Evolutionary conservation across 176 grass and related monocot species (phyloP).

Genomic region (Aegilops longissima): DNA sequence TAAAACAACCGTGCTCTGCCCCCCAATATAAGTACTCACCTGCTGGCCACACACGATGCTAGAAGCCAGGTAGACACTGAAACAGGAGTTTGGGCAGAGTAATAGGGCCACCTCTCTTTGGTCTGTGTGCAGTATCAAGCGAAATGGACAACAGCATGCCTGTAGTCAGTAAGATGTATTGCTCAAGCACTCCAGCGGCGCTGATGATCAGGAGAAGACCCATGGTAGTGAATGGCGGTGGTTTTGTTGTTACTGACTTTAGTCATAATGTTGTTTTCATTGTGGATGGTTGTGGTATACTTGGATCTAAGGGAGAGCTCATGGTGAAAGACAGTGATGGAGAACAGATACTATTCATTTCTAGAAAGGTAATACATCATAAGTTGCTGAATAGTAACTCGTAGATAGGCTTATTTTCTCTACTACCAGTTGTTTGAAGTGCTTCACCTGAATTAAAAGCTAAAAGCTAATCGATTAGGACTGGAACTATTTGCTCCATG

Average conservation of each 20-base stretch:
- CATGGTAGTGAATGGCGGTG: slow-evolving; percentile 64
- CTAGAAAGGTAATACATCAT: slow-evolving; percentile 67
- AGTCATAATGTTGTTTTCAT: slow-evolving; percentile 52
- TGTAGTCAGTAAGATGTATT: slow-evolving; percentile 86
- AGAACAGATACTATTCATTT: slow-evolving; percentile 67
- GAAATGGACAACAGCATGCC: slow-evolving; percentile 51
- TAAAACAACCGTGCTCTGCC: slow-evolving; percentile 7
- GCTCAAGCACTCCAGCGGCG: slow-evolving; percentile 39
- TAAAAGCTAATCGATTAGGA: slow-evolving; percentile 15
- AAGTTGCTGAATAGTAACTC: slow-evolving; percentile 6
- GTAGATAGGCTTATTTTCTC: neutral
- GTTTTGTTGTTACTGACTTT: slow-evolving; percentile 73
- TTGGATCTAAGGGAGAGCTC: slow-evolving; percentile 73
- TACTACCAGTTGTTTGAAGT: slow-evolving; percentile 13
- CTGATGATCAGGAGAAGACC: slow-evolving; percentile 78
- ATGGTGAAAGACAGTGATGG: slow-evolving; percentile 70
- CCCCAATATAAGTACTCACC: slow-evolving; percentile 44
- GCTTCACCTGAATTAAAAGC: slow-evolving; percentile 11
- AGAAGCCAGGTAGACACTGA: slow-evolving; percentile 36
- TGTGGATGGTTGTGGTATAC: slow-evolving; percentile 82
- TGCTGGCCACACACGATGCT: slow-evolving; percentile 19
- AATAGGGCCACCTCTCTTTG: slow-evolving; percentile 3
- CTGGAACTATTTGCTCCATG: neutral
- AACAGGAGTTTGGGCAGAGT: slow-evolving; percentile 24
- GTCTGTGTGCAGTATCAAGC: slow-evolving; percentile 13